Evolutionary conservation across 805 yeast species (phyloP).

Genomic region (Candida vartiovaarae): DNA sequence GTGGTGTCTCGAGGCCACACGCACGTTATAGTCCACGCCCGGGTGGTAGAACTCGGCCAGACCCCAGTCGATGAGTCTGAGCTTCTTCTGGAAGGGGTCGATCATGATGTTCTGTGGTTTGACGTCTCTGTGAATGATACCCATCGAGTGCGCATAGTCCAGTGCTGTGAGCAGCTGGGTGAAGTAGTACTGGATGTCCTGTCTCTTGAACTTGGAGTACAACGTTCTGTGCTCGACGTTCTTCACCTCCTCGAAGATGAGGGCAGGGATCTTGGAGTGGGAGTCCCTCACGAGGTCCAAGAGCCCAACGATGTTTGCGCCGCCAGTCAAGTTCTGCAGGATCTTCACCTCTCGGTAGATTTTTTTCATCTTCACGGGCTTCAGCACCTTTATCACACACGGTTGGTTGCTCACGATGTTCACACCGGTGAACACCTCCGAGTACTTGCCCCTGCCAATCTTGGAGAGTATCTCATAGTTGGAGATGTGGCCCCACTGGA

Average conservation of each 20-base stretch:
- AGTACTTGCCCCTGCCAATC: slow-evolving; percentile 89
- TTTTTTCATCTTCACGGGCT: slow-evolving; percentile 90
- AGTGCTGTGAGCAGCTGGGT: slow-evolving; percentile 74
- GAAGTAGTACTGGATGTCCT: slow-evolving; percentile 79
- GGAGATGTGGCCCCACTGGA: slow-evolving; percentile 54
- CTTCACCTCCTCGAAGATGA: slow-evolving; percentile 77
- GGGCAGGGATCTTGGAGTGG: slow-evolving; percentile 74
- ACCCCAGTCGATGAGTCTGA: slow-evolving; percentile 93
- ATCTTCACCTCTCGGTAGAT: slow-evolving; percentile 86
- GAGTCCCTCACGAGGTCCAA: slow-evolving; percentile 80
- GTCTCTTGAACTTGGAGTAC: slow-evolving; percentile 69
- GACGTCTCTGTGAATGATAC: slow-evolving; percentile 93
- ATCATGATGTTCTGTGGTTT: slow-evolving; percentile 96
- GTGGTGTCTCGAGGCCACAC: slow-evolving; percentile 89
- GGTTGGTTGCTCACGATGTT: slow-evolving; percentile 54
- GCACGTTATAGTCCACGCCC: slow-evolving; percentile 81
- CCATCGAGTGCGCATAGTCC: slow-evolving; percentile 89
- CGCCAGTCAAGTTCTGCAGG: slow-evolving; percentile 75
- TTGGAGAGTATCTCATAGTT: slow-evolving; percentile 74
- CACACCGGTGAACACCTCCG: slow-evolving; percentile 89
- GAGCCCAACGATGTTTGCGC: slow-evolving; percentile 73
- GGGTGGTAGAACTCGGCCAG: slow-evolving; percentile 90
- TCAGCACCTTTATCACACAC: slow-evolving; percentile 83
- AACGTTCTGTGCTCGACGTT: slow-evolving; percentile 77
- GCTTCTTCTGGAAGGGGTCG: slow-evolving; percentile 62